Base-by-base conservation (phyloP, 2,329 filamentous ascomycete species). In the Claviceps fusiformis region DNA sequence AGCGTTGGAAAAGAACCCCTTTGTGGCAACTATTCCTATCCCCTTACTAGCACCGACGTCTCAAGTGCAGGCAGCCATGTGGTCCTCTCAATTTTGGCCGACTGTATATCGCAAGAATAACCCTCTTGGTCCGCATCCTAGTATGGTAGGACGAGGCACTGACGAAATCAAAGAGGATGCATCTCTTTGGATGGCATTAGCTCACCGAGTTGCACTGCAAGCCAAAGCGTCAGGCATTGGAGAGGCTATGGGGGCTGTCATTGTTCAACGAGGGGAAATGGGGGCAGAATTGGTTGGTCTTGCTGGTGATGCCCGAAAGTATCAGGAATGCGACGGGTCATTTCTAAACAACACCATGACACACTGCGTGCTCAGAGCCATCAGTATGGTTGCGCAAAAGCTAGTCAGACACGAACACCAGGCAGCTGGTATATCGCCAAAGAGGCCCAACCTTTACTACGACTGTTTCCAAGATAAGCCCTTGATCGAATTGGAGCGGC, bases 21-120 rank as follows among this genome's bases (percentile, higher is more conserved):
- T 81, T 62, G 71, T 90, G 52, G 75, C 78, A 54, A 77, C 75
- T 54, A 80, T 89, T 54, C 79, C 82, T 0, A 84, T 93, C 13
- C 89, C 89, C 7, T 73, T 85, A 31, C 73, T 89, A 48, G 78
- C 87, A 29, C 89, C 89, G 2, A 89, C 85, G 5, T 91, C 86
- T 3, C 80, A 85, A 61, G 76, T 85, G 44, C 87, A 92, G 67
- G 87, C 89, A 9, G 80, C 79, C 31, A 73, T 81, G 65, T 93
- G 87, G 87, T 85, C 82, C 31, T 74, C 79, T 39, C 77, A 84
- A 61, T 92, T 89, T 68, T 95, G 89, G 89, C 89, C 89, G 13
- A 86, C 85, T 1, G 81, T 91, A 51, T 95, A 93, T 71, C 85
- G 88, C 59, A 90, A 90, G 72, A 91, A 86, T 61, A 93, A 93